A percentile compares a stretch with the other conserved stretches of the same genome.
phyloP scores from a whole-genome alignment of 306 rosid species.

The Pyrus communis region DNA sequence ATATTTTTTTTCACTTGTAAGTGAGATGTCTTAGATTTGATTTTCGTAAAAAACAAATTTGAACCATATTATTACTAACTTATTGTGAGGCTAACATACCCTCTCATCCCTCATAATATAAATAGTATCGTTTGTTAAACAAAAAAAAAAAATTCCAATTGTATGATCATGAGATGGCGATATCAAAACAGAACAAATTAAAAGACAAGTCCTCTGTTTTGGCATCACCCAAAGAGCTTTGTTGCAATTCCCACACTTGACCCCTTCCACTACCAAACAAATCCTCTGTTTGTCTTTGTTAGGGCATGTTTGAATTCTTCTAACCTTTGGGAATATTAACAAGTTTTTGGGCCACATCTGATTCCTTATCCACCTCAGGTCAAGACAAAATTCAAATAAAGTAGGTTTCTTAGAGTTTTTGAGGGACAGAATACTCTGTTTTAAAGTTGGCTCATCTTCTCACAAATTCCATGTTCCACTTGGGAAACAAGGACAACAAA shows the following conservation, averaged over 20 bases:
- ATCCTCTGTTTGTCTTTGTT: conserved; percentile 56
- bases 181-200: conserved; percentile 31
- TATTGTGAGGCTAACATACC: no score
- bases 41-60: no score
- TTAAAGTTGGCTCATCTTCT: conserved; percentile 13
- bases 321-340: conserved; percentile 44
- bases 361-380: conserved; percentile 52
- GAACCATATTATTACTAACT: no score
- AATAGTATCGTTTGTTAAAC: no score
- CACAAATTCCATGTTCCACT: conserved; percentile 60
- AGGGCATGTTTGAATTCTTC: conserved; percentile 45
- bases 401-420: neutral
- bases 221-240: conserved; percentile 27
- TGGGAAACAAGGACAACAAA: conserved; percentile 44
- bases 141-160: neutral
- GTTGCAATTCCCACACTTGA: conserved; percentile 34
- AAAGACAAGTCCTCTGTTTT: conserved; percentile 6
- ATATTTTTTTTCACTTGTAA: no score
- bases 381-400: conserved; percentile 40
- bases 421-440: no score
- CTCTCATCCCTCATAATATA: no score
- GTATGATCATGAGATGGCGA: conserved; percentile 29
- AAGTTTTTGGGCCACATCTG: conserved; percentile 24
- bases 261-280: conserved; percentile 43
- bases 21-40: fast-evolving